phyloP scores from a whole-genome alignment of 768 basidiomycete species.

The Rhizopogon rudus region DNA sequence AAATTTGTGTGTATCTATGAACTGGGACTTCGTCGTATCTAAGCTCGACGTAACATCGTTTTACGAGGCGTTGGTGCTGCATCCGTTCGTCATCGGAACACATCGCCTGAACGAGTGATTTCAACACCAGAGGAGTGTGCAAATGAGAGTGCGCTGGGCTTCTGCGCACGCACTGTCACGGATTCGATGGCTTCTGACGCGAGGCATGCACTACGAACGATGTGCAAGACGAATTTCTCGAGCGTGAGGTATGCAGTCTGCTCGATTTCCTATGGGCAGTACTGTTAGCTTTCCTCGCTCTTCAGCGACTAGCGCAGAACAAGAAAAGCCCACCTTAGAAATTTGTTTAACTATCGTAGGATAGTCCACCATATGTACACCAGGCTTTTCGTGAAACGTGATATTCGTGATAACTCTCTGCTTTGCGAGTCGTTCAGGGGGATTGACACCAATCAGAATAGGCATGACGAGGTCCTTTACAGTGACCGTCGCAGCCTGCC shows the following conservation, averaged over 20 bases:
- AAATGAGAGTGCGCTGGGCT: constrained; percentile 68
- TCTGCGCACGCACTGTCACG: constrained; percentile 54
- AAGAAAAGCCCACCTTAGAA: constrained; percentile 10
- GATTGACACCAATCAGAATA: constrained; percentile 67
- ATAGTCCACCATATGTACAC: constrained; percentile 31
- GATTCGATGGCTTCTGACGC: constrained; percentile 27
- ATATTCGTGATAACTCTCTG: constrained; percentile 60
- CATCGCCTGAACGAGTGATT: constrained; percentile 38
- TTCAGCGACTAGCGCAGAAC: background rate
- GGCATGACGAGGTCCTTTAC: constrained; percentile 45
- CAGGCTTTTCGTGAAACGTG: constrained; percentile 31
- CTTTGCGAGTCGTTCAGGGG: constrained; percentile 59
- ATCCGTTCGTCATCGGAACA: background rate
- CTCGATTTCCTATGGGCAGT: constrained; percentile 38
- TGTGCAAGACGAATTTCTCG: constrained; percentile 50
- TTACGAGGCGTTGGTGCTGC: too few relatives aligned
- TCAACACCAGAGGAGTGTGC: constrained; percentile 60
- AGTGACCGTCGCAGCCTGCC: constrained; percentile 23
- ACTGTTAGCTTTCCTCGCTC: background rate
- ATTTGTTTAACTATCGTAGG: constrained; percentile 30
- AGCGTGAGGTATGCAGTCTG: constrained; percentile 51
- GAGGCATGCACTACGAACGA: constrained; percentile 36
- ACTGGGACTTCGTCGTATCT: too few relatives aligned
- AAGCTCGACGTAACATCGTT: too few relatives aligned
- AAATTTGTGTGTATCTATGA: too few relatives aligned